A percentile compares a stretch with the other conserved stretches of the same genome.
Conservation (phyloP, 2,329 filamentous ascomycete species). For the Mollisiaceae sp. region DNA sequence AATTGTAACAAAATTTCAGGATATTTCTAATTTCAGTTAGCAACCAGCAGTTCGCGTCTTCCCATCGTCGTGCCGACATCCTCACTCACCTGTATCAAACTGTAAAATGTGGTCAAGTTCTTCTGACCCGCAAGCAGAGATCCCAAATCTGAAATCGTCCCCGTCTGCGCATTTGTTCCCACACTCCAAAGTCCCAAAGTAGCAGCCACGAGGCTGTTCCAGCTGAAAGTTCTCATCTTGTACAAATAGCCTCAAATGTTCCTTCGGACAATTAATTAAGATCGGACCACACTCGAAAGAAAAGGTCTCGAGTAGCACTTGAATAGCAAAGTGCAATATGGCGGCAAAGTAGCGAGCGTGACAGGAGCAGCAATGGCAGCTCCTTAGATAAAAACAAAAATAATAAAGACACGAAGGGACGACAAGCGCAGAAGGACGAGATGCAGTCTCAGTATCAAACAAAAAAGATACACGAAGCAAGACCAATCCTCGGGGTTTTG, state of each 20-base stretch:
- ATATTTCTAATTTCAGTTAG: constrained; percentile 47
- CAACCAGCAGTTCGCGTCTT: neutral
- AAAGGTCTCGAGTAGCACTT: neutral
- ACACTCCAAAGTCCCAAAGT: constrained; percentile 26
- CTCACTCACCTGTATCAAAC: constrained; percentile 48
- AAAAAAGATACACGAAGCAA: neutral
- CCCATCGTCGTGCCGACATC: neutral
- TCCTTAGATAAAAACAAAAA: neutral
- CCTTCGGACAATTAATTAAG: neutral
- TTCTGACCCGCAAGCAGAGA: constrained; percentile 46
- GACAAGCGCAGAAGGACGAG: neutral
- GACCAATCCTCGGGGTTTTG: neutral
- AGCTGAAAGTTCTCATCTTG: constrained; percentile 13
- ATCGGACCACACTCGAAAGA: neutral
- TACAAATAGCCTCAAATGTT: neutral
- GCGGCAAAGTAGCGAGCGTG: constrained; percentile 5
- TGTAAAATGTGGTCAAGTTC: constrained; percentile 52
- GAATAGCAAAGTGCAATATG: neutral
- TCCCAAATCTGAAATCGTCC: constrained; percentile 45
- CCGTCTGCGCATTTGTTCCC: constrained; percentile 30
- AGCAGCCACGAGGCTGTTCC: constrained; percentile 26
- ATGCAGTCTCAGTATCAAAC: constrained; percentile 9
- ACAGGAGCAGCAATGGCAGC: neutral
- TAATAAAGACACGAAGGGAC: neutral
- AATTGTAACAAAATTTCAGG: constrained; percentile 52